Evolutionary conservation across 768 basidiomycete species (phyloP).

Genomic region (Mycena amicta): DNA sequence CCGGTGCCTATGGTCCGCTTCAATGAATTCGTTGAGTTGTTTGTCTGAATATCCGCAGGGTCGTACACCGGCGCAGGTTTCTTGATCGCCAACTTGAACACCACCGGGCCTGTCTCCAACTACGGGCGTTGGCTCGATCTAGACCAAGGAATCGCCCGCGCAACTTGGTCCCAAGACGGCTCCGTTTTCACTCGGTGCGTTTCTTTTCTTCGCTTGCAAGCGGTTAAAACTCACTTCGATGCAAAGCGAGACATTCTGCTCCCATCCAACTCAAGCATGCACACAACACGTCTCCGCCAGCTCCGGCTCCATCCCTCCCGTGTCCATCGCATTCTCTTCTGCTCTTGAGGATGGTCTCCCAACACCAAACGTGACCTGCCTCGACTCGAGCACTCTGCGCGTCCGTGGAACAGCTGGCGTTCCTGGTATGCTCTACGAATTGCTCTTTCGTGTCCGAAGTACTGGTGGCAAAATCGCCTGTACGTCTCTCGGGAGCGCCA

Average conservation of each 20-base stretch:
- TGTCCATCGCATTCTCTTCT: constrained; percentile 49
- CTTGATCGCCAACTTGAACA: constrained; percentile 52
- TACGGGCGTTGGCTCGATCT: constrained; percentile 74
- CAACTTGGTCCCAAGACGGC: constrained; percentile 60
- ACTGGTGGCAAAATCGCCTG: constrained; percentile 38
- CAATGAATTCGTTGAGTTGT: background rate
- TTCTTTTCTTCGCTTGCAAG: no score
- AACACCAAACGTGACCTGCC: constrained; percentile 61
- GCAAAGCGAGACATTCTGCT: constrained; percentile 68
- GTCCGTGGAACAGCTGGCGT: constrained; percentile 51
- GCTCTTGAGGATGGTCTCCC: constrained; percentile 50
- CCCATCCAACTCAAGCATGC: constrained; percentile 64
- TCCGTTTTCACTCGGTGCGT: constrained; percentile 52
- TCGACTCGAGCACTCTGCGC: constrained; percentile 54
- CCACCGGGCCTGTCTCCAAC: constrained; percentile 40
- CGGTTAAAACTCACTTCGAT: no score
- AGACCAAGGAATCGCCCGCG: constrained; percentile 58
- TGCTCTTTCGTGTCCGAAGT: constrained; percentile 52
- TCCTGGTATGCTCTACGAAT: constrained; percentile 74
- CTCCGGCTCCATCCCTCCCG: constrained; percentile 15
- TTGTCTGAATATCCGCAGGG: constrained; percentile 41
- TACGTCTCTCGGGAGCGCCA: constrained; percentile 33
- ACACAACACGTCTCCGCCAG: constrained; percentile 52
- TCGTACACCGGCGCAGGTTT: constrained; percentile 71
- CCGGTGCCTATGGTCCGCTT: constrained; percentile 64